Evolutionary conservation across 2,329 filamentous ascomycete genomes (phyloP), one percentile per base, ranked within the genome.

Genomic region (Venturiaceae sp.): DNA sequence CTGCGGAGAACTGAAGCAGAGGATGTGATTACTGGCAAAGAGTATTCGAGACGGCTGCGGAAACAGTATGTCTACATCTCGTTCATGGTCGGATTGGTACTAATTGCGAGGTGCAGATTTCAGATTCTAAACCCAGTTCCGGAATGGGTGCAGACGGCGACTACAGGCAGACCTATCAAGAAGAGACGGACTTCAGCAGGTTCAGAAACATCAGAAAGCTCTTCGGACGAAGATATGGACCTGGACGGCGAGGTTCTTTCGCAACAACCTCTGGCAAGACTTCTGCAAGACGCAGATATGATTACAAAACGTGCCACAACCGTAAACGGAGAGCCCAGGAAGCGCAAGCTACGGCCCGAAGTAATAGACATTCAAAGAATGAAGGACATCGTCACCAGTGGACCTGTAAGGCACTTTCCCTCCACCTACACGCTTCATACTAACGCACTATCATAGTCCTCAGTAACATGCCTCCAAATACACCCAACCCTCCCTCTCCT

Each of bases 401-500:
- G 95, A 72, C 86, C 84, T 54, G 81, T 81, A 73, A 70, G 77
- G 34, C 33, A 19, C n/a, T n/a, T 26, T 23, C 50, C 55, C 41
- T 21, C 21, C 9, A 6, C 26, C 28, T 36, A 53, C 21, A n/a
- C 52, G 34, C 19, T 39, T 28, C 14, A 55, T 32, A 14, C n/a
- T 23, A 55, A 57, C 50, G 58, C 60, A 33, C 64, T 67, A 64
- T 65, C 60, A 57, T 55, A 74, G 72, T 88, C 88, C 19, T 82
- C 90, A 11, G 86, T 97, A 64, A 87, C 86, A 41, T 90, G 87
- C 44, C 82, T 99, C 36, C 86, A 85, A 9, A 96, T 97, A 80
- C 94, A 99, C 73, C 91, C 92, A 32, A 80, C 85, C 64, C 87
- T 91, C 68, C 90, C 94, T 4, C 85, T 99, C 16, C 83, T 99